Evolutionary conservation across 2,329 filamentous ascomycete species (phyloP).

Genomic region (Verticillium zaregamsianum): DNA sequence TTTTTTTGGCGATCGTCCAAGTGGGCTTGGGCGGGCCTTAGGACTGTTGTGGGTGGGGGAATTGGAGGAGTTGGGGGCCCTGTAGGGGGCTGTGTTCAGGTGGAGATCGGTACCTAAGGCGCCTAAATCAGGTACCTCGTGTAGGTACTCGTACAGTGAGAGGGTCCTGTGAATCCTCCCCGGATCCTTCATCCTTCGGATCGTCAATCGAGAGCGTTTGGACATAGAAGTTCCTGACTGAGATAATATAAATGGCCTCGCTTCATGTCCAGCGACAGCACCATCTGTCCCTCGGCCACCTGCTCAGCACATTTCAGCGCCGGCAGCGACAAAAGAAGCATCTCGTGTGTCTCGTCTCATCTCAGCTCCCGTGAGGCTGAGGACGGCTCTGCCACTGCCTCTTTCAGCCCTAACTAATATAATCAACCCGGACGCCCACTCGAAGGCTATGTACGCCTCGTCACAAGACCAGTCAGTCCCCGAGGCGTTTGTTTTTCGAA

Average conservation of each 20-base stretch:
- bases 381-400: background rate
- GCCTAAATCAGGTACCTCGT: too few relatives aligned
- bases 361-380: background rate
- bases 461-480: background rate
- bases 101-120: too few relatives aligned
- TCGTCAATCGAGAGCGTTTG: too few relatives aligned
- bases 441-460: background rate
- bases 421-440: background rate
- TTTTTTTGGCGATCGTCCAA: background rate
- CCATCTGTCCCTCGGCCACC: too few relatives aligned
- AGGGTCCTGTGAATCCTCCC: too few relatives aligned
- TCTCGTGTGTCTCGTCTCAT: background rate
- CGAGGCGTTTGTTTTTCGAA: background rate
- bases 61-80: background rate
- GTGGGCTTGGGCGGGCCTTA: background rate
- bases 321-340: background rate
- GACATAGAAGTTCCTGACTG: too few relatives aligned
- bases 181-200: too few relatives aligned
- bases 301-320: background rate
- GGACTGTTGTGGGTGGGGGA: background rate
- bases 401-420: background rate
- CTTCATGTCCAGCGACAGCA: too few relatives aligned
- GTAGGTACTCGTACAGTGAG: too few relatives aligned
- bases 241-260: too few relatives aligned
- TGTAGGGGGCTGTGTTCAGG: too few relatives aligned